A percentile compares a stretch with the other conserved stretches of the same genome.
Evolutionary conservation across 352 stramenopile genomes (phyloP).

Genomic region (Globisporangium cederbergense): DNA sequence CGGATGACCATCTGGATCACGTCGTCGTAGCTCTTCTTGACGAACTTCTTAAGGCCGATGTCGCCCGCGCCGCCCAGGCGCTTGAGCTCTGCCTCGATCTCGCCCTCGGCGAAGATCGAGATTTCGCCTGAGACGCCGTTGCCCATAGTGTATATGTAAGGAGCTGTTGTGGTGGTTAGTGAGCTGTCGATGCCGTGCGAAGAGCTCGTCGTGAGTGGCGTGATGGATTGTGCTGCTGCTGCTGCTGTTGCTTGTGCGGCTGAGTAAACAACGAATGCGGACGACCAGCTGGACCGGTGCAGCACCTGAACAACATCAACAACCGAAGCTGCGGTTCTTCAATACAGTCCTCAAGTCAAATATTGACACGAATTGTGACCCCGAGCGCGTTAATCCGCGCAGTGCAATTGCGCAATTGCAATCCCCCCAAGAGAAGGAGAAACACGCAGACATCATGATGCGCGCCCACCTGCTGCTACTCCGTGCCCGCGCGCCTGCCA

Average conservation of each 20-base stretch:
- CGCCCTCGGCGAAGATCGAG: constrained; percentile 78
- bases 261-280: no score
- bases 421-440: neutral
- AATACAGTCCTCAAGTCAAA: no score
- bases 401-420: neutral
- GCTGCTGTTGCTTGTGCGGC: no score
- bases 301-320: no score
- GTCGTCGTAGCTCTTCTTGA: constrained; percentile 73
- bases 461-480: constrained; percentile 5
- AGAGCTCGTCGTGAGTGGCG: neutral
- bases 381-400: no score
- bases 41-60: constrained; percentile 68
- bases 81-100: constrained; percentile 73
- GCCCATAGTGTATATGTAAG: constrained; percentile 39
- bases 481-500: neutral
- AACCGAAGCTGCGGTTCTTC: no score
- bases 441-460: neutral
- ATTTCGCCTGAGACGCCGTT: constrained; percentile 73
- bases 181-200: neutral
- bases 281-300: no score
- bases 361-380: no score
- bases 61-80: constrained; percentile 55
- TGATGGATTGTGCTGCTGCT: neutral
- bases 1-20: constrained; percentile 76
- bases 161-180: neutral